Evolutionary conservation across 75 land plant species (phyloP).

Genomic region (Isoetes taiwanensis): DNA sequence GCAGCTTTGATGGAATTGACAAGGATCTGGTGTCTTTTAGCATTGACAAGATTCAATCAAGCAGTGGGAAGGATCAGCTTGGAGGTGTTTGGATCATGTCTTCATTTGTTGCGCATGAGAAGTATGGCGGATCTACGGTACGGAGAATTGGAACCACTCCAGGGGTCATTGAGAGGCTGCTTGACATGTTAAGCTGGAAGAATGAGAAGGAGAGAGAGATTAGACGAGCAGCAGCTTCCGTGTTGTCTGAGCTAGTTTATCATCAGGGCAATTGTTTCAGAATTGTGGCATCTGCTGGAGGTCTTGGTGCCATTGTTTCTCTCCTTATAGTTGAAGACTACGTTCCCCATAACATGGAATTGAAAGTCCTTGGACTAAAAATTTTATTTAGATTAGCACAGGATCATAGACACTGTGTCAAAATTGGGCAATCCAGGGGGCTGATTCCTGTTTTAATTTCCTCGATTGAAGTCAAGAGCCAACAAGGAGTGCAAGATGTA

Average conservation of each 20-base stretch:
- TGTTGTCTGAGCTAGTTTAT: slow-evolving; percentile 34
- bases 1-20: slow-evolving; percentile 72
- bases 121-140: slow-evolving; percentile 35
- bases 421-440: slow-evolving; percentile 21
- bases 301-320: slow-evolving; percentile 62
- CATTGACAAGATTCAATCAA: slow-evolving; percentile 41
- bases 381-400: slow-evolving; percentile 16
- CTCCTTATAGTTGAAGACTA: too few species aligned
- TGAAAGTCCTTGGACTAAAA: slow-evolving; percentile 13
- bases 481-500: too few species aligned
- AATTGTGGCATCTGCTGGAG: slow-evolving; percentile 55
- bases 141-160: slow-evolving; percentile 50
- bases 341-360: too few species aligned
- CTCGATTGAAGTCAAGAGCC: slow-evolving; percentile 23
- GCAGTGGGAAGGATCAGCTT: slow-evolving; percentile 29
- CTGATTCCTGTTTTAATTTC: slow-evolving; percentile 20
- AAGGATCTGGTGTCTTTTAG: slow-evolving; percentile 72
- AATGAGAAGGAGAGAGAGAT: slow-evolving; percentile 44
- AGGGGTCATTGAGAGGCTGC: slow-evolving; percentile 41
- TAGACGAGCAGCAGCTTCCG: slow-evolving; percentile 40
- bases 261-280: slow-evolving; percentile 45
- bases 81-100: slow-evolving; percentile 45
- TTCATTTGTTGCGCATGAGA: slow-evolving; percentile 16
- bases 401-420: slow-evolving; percentile 13
- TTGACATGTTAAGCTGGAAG: slow-evolving; percentile 85